Evolutionary conservation across 352 stramenopile genomes (phyloP).

Genomic region (Phytophthora sp.): DNA sequence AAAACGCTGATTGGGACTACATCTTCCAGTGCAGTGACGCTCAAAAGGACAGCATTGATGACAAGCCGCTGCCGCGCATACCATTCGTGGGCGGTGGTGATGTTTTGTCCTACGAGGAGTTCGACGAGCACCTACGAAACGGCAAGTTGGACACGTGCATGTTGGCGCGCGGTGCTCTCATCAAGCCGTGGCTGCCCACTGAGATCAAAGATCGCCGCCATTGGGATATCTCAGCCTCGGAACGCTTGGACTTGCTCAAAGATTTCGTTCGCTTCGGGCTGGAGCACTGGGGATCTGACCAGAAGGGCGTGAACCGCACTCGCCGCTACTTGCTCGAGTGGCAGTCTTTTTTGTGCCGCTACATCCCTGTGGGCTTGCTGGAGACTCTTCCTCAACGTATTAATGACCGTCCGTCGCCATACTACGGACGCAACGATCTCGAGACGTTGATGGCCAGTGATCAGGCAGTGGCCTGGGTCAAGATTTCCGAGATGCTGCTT

Average conservation of each 20-base stretch:
- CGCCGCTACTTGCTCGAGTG: conserved; percentile 99
- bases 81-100: conserved; percentile 94
- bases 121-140: conserved; percentile 82
- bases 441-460: conserved; percentile 98
- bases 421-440: conserved; percentile 95
- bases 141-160: conserved; percentile 91
- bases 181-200: conserved; percentile 99
- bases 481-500: conserved; percentile 99
- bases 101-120: conserved; percentile 87
- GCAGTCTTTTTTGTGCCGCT: conserved; percentile 98
- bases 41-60: conserved; percentile 27
- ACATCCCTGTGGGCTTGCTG: conserved; percentile 97
- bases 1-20: conserved; percentile 98
- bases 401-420: conserved; percentile 95
- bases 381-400: conserved; percentile 96
- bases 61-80: conserved; percentile 42
- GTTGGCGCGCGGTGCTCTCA: conserved; percentile 94
- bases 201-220: conserved; percentile 99
- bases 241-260: conserved; percentile 97
- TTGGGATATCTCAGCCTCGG: conserved; percentile 96
- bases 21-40: conserved; percentile 91
- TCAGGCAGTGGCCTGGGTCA: conserved; percentile 97
- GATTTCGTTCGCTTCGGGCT: conserved; percentile 98
- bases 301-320: conserved; percentile 98
- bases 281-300: conserved; percentile 99